Conservation (phyloP, 306 rosid genomes). For the Vigna radiata region DNA sequence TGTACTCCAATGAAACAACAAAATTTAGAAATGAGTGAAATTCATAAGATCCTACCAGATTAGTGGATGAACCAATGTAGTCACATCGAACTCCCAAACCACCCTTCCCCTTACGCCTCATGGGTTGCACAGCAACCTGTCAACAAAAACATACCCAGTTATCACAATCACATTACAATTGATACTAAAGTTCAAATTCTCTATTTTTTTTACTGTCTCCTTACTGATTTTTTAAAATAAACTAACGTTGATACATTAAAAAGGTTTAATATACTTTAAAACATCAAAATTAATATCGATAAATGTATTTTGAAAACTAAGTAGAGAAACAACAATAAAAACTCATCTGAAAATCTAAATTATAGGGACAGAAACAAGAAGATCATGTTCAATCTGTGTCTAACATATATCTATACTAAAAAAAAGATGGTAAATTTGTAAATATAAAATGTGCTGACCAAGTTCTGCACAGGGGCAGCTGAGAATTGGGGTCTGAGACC, state of each 20-base stretch:
- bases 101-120: conserved; percentile 76
- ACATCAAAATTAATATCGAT: no score
- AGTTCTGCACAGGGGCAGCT: conserved; percentile 58
- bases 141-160: background rate
- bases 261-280: no score
- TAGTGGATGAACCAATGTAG: conserved; percentile 91
- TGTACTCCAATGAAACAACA: background rate
- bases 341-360: no score
- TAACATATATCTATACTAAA: background rate
- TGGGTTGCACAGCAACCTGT: conserved; percentile 71
- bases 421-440: background rate
- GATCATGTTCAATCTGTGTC: background rate
- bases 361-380: background rate
- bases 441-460: conserved; percentile 50
- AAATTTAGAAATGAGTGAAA: background rate
- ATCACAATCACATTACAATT: background rate
- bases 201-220: no score
- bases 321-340: no score
- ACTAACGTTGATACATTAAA: no score
- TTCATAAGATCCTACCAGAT: conserved; percentile 62
- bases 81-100: conserved; percentile 89
- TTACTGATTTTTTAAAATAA: no score
- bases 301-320: no score
- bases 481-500: conserved; percentile 73
- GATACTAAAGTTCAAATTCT: background rate